These are phyloP conservation scores for Hygrophila difformis DNA, from an alignment of 257 asterid genomes.

Conservation along the genomic window DNA sequence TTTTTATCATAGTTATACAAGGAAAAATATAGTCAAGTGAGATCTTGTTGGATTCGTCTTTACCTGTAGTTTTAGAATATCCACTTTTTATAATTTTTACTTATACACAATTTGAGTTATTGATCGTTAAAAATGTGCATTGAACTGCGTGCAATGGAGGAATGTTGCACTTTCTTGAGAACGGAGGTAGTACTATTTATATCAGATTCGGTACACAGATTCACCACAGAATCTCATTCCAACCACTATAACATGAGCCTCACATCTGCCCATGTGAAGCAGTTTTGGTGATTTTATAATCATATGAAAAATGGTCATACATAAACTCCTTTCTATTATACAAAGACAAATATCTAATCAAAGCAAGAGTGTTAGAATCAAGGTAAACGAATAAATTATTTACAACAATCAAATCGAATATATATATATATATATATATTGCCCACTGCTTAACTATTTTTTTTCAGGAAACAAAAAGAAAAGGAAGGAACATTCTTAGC, in stretches of 20 bases:
- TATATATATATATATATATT: no score
- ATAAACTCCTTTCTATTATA: constrained; percentile 11
- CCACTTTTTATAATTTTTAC: no score
- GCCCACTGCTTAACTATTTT: constrained; percentile 16
- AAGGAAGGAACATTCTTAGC: constrained; percentile 5
- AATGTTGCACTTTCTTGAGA: no score
- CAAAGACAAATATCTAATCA: constrained; percentile 5
- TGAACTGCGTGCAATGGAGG: no score
- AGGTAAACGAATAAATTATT: constrained; percentile 11
- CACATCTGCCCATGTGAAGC: constrained; percentile 16
- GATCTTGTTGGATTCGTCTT: no score
- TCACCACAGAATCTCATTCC: constrained; percentile 15
- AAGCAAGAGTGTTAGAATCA: constrained; percentile 4
- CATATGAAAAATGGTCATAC: constrained; percentile 11
- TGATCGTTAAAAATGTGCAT: no score
- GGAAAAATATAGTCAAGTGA: no score
- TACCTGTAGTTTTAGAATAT: no score
- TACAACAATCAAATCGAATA: constrained; percentile 20
- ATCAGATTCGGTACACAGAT: background rate
- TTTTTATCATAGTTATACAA: no score
- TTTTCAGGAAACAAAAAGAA: no score
- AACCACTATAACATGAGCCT: constrained; percentile 16
- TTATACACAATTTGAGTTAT: no score
- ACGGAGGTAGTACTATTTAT: background rate
- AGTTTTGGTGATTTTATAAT: constrained; percentile 8